These are phyloP conservation scores for Zelonia costaricensis DNA, from an alignment of 208 protist genomes.

Conservation along the genomic window DNA sequence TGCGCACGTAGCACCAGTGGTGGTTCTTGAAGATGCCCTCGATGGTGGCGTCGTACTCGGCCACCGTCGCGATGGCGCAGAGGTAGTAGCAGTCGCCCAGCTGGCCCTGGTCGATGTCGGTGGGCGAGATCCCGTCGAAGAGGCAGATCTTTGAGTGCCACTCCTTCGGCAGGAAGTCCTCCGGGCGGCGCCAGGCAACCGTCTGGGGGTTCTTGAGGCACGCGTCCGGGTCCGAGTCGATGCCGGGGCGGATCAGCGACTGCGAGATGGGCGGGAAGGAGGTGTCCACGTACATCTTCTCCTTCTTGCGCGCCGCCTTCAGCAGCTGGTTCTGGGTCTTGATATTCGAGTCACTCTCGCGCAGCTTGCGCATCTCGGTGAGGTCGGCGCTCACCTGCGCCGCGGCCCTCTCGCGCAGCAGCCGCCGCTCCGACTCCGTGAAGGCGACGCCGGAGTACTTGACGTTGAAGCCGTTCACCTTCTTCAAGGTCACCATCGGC, in stretches of 20 bases:
- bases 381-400: conserved; percentile 24
- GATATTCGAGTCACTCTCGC: conserved; percentile 22
- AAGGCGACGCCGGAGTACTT: conserved; percentile 33
- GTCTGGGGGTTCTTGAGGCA: conserved; percentile 28
- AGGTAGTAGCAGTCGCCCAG: conserved; percentile 79
- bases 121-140: conserved; percentile 38
- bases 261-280: conserved; percentile 45
- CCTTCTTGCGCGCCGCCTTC: conserved; percentile 31
- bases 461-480: conserved; percentile 35
- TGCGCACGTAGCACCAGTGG: conserved; percentile 35
- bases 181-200: conserved; percentile 50
- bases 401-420: conserved; percentile 9
- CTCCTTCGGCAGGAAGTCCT: conserved; percentile 50
- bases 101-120: conserved; percentile 71
- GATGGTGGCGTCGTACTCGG: conserved; percentile 39
- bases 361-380: conserved; percentile 22
- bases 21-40: conserved; percentile 51
- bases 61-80: conserved; percentile 46
- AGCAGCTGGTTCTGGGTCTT: conserved; percentile 39
- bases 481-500: conserved; percentile 41
- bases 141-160: conserved; percentile 47
- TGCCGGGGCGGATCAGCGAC: conserved; percentile 49
- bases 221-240: conserved; percentile 31
- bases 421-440: conserved; percentile 22
- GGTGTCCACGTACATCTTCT: conserved; percentile 47